Evolutionary conservation across 805 yeast genomes (phyloP).

Genomic region (Sugiyamaella boreocaroliniensis): DNA sequence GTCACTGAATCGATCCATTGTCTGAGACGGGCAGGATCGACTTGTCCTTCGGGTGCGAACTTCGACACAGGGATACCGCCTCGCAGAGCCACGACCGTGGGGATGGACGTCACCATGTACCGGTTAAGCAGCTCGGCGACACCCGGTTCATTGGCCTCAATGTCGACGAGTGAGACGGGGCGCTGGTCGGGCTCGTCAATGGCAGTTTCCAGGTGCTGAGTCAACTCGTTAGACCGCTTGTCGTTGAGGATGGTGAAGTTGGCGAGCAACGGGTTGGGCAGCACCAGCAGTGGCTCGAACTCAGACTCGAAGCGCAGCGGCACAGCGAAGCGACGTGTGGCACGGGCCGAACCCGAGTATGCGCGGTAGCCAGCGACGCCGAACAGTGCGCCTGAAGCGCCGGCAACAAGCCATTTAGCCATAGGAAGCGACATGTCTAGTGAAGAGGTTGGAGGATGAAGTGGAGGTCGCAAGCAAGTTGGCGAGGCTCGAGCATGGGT

Average conservation of each 20-base stretch:
- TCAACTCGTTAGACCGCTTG: constrained; percentile 51
- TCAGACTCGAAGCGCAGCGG: constrained; percentile 55
- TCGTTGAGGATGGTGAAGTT: constrained; percentile 70
- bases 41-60: constrained; percentile 22
- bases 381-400: constrained; percentile 5
- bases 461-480: no score
- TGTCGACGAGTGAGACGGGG: constrained; percentile 57
- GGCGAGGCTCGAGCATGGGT: no score
- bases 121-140: constrained; percentile 52
- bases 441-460: no score
- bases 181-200: constrained; percentile 44
- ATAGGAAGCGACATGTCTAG: not conserved
- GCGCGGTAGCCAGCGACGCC: not conserved
- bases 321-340: constrained; percentile 22
- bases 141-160: constrained; percentile 62
- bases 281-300: constrained; percentile 44
- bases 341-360: not conserved
- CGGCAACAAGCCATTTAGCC: not conserved
- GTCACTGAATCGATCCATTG: constrained; percentile 36
- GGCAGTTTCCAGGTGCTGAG: constrained; percentile 52
- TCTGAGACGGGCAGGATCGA: constrained; percentile 25
- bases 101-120: constrained; percentile 52
- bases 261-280: constrained; percentile 56
- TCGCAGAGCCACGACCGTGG: constrained; percentile 58
- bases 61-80: constrained; percentile 53